Evolutionary conservation across 805 yeast genomes (phyloP), one percentile per base, ranked within the genome.

Genomic region (Kodamaea restingae): DNA sequence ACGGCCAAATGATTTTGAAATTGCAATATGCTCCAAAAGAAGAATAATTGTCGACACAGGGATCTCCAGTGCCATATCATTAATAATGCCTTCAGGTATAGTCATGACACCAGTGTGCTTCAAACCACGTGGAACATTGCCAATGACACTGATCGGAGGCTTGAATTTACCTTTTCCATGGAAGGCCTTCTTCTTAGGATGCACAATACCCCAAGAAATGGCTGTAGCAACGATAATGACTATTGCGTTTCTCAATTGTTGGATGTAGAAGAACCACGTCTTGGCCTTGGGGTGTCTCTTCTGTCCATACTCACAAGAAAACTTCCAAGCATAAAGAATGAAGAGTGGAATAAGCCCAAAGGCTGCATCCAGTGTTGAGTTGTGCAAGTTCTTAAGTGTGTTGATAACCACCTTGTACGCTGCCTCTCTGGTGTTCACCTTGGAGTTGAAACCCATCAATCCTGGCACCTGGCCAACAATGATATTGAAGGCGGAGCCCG

Each of bases 1-100:
- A 63, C 97, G 77, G 40, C 96, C 97, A 56, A 90, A 90, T 1
- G 96, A 87, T 62, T 88, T 90, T 38, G 97, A 73, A 51, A 90
- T 90, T 38, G 97, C 88, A 56, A 90, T 90, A 60, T 90, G 97
- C 61, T 90, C 97, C 50, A 90, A 71, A 47, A 90, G 74, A 51
- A 90, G 71, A 44, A 90, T 80, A 50, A 90, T 83, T 15, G 81
- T 75, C 11, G 96, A 83, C 34, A 90, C 91, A 7, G 97, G 97
- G 36, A 90, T 65, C 52, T 88, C 91, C 3, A 81, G 63, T 10
- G 85, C 93, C 59, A 90, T 61, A 25, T 73, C 76, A 7, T 64
- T 51, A 28, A 80, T 65, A 26, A 86, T 64, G 2, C 81, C 82
- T 6, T 64, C 53, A 26, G 91, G 88, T 15, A 84, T 58, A 3